phyloP scores from a whole-genome alignment of 2,329 filamentous ascomycete genomes.

The Exophiala sp. region DNA sequence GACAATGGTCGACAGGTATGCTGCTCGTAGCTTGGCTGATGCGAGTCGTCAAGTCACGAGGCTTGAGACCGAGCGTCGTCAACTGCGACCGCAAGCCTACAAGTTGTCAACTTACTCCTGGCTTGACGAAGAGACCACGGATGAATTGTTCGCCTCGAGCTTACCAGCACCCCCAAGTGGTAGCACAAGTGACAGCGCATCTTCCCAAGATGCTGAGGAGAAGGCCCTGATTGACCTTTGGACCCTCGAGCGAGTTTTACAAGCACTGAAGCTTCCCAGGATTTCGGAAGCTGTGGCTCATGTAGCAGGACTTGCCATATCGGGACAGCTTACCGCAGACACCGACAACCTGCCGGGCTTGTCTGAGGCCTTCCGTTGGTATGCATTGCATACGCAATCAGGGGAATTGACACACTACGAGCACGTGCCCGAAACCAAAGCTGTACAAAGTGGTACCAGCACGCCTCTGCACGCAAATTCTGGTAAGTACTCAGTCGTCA shows the following conservation, averaged over 20 bases:
- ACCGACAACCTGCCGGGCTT: slow-evolving; percentile 78
- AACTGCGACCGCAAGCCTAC: slow-evolving; percentile 76
- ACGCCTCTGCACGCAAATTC: slow-evolving; percentile 11
- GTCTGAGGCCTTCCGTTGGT: slow-evolving; percentile 84
- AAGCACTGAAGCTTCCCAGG: slow-evolving; percentile 65
- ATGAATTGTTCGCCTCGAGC: slow-evolving; percentile 67
- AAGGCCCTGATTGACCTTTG: slow-evolving; percentile 73
- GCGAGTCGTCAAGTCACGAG: slow-evolving; percentile 70
- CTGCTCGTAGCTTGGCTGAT: slow-evolving; percentile 74
- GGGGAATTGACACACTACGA: slow-evolving; percentile 72
- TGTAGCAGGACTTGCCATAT: slow-evolving; percentile 64
- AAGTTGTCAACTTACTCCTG: slow-evolving; percentile 69
- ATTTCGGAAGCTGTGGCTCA: slow-evolving; percentile 63
- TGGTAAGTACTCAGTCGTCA: slow-evolving; percentile 14
- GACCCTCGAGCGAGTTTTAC: slow-evolving; percentile 73
- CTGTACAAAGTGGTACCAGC: slow-evolving; percentile 9
- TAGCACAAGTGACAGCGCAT: slow-evolving; percentile 33
- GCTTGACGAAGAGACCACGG: slow-evolving; percentile 75
- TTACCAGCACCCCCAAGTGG: slow-evolving; percentile 58
- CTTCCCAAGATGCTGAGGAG: slow-evolving; percentile 8
- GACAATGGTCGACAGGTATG: slow-evolving; percentile 78
- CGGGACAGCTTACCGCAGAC: slow-evolving; percentile 49
- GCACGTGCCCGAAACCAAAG: slow-evolving; percentile 29
- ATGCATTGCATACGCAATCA: slow-evolving; percentile 70
- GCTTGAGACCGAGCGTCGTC: slow-evolving; percentile 78